These are phyloP conservation scores for Aspergillus niger DNA, from an alignment of 2,329 filamentous ascomycete genomes.

Conservation along the genomic window DNA sequence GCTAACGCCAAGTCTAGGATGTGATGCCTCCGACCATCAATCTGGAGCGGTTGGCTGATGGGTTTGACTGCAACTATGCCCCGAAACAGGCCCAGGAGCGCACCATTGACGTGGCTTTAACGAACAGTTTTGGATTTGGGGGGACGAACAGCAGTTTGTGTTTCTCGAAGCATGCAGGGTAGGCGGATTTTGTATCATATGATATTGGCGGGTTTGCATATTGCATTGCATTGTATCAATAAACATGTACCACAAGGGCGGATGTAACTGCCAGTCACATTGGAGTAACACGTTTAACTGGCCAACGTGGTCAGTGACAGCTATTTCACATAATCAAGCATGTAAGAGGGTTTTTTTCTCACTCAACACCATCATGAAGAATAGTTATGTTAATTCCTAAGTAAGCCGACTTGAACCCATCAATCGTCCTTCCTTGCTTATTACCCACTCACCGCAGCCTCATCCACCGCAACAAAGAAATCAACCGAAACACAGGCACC, in stretches of 20 bases:
- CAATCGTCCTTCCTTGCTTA: too few species aligned
- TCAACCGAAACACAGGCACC: background rate
- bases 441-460: background rate
- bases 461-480: background rate
- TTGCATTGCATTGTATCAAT: slow-evolving; percentile 1
- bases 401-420: background rate
- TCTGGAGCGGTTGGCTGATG: slow-evolving; percentile 64
- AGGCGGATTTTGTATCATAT: background rate
- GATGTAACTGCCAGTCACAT: background rate
- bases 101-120: slow-evolving; percentile 72
- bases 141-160: slow-evolving; percentile 92
- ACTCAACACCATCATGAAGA: background rate
- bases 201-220: slow-evolving; percentile 1
- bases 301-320: background rate
- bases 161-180: slow-evolving; percentile 52
- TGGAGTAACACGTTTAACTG: background rate
- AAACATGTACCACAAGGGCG: slow-evolving; percentile 9
- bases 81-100: slow-evolving; percentile 70
- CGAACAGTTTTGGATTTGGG: slow-evolving; percentile 97
- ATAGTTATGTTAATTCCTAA: background rate
- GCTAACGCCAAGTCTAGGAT: slow-evolving; percentile 55
- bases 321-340: background rate
- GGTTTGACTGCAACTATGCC: slow-evolving; percentile 83
- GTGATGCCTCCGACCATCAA: slow-evolving; percentile 85
- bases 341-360: background rate